Conservation (phyloP, 192 early-diverging fungal species). For the Backusella sp. region DNA sequence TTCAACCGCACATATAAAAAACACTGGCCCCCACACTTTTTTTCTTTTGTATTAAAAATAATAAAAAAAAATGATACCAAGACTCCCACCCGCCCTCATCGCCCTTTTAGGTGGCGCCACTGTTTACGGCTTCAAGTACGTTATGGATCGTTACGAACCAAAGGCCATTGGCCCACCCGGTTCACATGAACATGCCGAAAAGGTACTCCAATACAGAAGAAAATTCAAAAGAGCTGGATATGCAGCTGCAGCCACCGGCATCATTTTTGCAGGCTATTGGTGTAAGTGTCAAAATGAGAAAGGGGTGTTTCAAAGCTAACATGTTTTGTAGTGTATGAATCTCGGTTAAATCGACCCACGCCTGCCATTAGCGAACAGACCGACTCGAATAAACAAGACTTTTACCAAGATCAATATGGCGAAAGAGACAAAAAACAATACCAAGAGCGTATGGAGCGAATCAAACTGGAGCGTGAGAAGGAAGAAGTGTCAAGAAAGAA, state of each 20-base stretch:
- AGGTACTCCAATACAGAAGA: background rate
- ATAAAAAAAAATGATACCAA: constrained; percentile 19
- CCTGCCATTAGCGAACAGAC: constrained; percentile 9
- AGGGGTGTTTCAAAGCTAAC: background rate
- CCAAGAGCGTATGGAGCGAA: background rate
- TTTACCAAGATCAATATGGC: constrained; percentile 21
- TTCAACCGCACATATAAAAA: background rate
- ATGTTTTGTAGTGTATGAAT: constrained; percentile 19
- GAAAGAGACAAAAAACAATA: background rate
- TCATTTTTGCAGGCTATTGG: constrained; percentile 15
- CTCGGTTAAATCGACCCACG: constrained; percentile 9
- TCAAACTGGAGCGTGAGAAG: background rate
- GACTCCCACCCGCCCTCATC: constrained; percentile 23
- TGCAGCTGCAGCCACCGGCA: constrained; percentile 6
- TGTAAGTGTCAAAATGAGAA: background rate
- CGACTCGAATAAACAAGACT: background rate
- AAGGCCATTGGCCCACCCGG: constrained; percentile 20
- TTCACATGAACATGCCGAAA: background rate
- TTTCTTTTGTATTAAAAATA: background rate
- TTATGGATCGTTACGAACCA: constrained; percentile 17
- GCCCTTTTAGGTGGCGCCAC: constrained; percentile 22
- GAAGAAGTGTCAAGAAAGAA: background rate
- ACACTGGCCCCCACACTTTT: background rate
- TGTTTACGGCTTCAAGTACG: constrained; percentile 23
- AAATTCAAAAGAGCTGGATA: constrained; percentile 1